These are phyloP conservation scores for Huntiella savannae DNA, from an alignment of 2,329 filamentous ascomycete species.

Conservation along the genomic window DNA sequence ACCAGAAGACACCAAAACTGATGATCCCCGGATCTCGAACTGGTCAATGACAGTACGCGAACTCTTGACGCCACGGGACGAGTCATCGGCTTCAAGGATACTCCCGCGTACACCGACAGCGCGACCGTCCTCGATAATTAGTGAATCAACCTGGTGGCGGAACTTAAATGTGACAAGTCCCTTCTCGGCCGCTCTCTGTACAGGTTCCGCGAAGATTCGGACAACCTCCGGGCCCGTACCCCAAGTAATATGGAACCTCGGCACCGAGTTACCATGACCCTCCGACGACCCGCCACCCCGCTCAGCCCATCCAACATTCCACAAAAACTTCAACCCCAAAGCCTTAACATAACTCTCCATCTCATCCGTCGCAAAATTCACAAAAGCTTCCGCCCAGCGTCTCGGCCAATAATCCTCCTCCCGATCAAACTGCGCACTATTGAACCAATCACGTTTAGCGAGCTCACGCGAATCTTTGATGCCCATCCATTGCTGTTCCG, in stretches of 20 bases:
- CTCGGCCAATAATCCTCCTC: conserved; percentile 36
- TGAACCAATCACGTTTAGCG: conserved; percentile 39
- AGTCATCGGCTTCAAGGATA: conserved; percentile 31
- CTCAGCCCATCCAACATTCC: conserved; percentile 42
- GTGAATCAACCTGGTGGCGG: conserved; percentile 36
- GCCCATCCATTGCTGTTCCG: conserved; percentile 36
- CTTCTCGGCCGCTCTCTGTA: conserved; percentile 30
- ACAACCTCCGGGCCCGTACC: conserved; percentile 42
- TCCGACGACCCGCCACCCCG: conserved; percentile 34
- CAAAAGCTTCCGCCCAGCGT: conserved; percentile 43
- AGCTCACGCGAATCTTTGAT: conserved; percentile 38
- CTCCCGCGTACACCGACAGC: conserved; percentile 34
- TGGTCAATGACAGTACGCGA: conserved; percentile 27
- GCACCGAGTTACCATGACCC: conserved; percentile 43
- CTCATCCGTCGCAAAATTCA: conserved; percentile 39
- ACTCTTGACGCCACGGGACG: conserved; percentile 31
- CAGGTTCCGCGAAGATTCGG: conserved; percentile 36
- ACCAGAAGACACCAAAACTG: conserved; percentile 36
- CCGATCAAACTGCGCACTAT: conserved; percentile 38
- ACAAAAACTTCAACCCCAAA: conserved; percentile 31
- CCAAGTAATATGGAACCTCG: conserved; percentile 44
- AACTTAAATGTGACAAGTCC: conserved; percentile 36
- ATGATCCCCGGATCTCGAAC: conserved; percentile 34
- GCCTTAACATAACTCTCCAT: conserved; percentile 38
- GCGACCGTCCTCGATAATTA: conserved; percentile 34